These are phyloP conservation scores for Lachnellula cervina DNA, from an alignment of 2,329 filamentous ascomycete genomes.

Conservation along the genomic window DNA sequence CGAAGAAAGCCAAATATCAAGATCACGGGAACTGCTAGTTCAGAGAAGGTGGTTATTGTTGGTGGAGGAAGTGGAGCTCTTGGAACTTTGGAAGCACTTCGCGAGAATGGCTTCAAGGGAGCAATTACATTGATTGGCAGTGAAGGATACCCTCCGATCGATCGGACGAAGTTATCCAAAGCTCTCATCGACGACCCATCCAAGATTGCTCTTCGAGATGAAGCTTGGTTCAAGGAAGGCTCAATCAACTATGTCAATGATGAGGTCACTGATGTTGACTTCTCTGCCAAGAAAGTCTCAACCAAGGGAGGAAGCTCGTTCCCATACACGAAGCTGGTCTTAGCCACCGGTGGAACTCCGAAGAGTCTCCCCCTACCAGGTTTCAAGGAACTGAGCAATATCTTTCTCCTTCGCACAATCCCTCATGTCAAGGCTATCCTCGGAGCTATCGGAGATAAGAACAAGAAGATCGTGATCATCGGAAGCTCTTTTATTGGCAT, in stretches of 20 bases:
- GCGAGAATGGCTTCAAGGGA: slow-evolving; percentile 75
- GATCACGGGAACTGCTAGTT: slow-evolving; percentile 50
- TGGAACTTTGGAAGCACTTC: slow-evolving; percentile 75
- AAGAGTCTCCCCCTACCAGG: slow-evolving; percentile 73
- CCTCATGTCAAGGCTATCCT: slow-evolving; percentile 74
- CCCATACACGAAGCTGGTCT: slow-evolving; percentile 80
- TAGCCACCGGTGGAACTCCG: slow-evolving; percentile 81
- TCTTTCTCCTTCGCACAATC: slow-evolving; percentile 79
- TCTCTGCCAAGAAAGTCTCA: slow-evolving; percentile 65
- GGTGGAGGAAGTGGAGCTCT: slow-evolving; percentile 83
- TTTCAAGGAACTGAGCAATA: slow-evolving; percentile 79
- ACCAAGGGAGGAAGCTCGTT: slow-evolving; percentile 69
- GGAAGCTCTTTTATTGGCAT: slow-evolving; percentile 97
- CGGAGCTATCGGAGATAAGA: slow-evolving; percentile 71
- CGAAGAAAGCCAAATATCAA: slow-evolving; percentile 69
- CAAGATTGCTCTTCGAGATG: slow-evolving; percentile 73
- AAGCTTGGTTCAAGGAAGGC: slow-evolving; percentile 68
- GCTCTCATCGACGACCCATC: slow-evolving; percentile 75
- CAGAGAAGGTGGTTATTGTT: slow-evolving; percentile 74
- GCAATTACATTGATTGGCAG: slow-evolving; percentile 76
- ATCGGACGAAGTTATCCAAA: slow-evolving; percentile 94
- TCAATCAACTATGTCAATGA: slow-evolving; percentile 54
- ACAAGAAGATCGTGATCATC: slow-evolving; percentile 88
- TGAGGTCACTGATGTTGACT: slow-evolving; percentile 71
- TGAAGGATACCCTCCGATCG: slow-evolving; percentile 83